These are phyloP conservation scores for Cajanus cajan DNA, from an alignment of 306 rosid genomes.

Conservation along the genomic window DNA sequence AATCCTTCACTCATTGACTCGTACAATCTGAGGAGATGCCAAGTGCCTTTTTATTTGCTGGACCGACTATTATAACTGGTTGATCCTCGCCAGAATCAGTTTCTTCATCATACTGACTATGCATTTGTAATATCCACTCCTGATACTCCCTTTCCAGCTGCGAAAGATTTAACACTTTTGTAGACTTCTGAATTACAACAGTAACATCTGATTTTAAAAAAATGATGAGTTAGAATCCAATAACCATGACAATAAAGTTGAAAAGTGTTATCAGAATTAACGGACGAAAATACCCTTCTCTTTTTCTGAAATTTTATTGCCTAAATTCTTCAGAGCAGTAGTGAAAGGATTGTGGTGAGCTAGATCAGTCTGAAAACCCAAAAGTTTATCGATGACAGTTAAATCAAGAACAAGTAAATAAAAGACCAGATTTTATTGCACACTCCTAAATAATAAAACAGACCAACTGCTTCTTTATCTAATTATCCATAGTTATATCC, in stretches of 20 bases:
- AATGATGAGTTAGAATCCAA: constrained; percentile 6
- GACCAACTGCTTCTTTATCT: not conserved
- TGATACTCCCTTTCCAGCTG: constrained; percentile 52
- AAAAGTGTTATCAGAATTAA: not conserved
- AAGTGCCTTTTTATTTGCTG: constrained; percentile 45
- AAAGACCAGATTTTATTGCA: not conserved
- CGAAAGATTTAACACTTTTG: constrained; percentile 31
- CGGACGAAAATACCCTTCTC: constrained; percentile 37
- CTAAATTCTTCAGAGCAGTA: constrained; percentile 50
- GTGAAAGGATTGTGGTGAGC: constrained; percentile 57
- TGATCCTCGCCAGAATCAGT: constrained; percentile 58
- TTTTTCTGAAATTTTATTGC: constrained; percentile 40
- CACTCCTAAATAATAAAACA: too few relatives aligned
- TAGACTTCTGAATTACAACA: constrained; percentile 33
- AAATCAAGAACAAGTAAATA: not conserved
- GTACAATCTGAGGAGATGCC: constrained; percentile 55
- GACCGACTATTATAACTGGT: constrained; percentile 43
- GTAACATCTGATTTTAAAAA: constrained; percentile 28
- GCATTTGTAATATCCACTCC: constrained; percentile 64
- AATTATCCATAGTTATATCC: not conserved
- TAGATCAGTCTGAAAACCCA: constrained; percentile 57
- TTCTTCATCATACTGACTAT: constrained; percentile 50
- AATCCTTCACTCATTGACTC: not conserved
- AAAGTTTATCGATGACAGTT: not conserved
- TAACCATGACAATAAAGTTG: not conserved